A percentile compares a stretch with the other conserved stretches of the same genome.
These are phyloP conservation scores for Melampsora larici-populina DNA, from an alignment of 1,284 basidiomycete species.

Conservation along the genomic window DNA sequence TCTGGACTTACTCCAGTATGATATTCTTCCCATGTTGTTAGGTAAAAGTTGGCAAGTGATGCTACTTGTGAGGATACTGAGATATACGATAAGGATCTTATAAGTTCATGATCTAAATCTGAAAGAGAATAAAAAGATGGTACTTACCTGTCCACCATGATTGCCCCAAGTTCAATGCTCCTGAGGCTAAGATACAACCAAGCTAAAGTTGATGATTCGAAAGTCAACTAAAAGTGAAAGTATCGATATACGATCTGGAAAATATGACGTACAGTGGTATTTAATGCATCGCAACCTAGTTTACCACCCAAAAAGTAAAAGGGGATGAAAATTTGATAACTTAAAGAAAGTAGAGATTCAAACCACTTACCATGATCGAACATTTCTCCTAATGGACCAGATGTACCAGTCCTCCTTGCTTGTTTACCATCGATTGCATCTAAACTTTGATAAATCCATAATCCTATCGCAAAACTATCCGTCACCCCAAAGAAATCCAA, in stretches of 20 bases:
- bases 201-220: slow-evolving; percentile 59
- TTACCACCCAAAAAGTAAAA: not conserved
- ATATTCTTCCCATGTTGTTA: slow-evolving; percentile 95
- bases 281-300: slow-evolving; percentile 79
- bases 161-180: slow-evolving; percentile 82
- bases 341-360: slow-evolving; percentile 8
- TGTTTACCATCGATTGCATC: slow-evolving; percentile 89
- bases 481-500: slow-evolving; percentile 3
- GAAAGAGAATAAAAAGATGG: not conserved
- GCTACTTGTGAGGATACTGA: slow-evolving; percentile 73
- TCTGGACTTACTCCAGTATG: slow-evolving; percentile 67
- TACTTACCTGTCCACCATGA: slow-evolving; percentile 80
- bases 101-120: not conserved
- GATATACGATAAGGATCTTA: not conserved
- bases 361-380: slow-evolving; percentile 78
- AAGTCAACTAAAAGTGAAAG: slow-evolving; percentile 29
- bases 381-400: slow-evolving; percentile 89
- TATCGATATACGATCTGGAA: slow-evolving; percentile 11
- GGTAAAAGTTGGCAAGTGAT: slow-evolving; percentile 87
- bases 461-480: slow-evolving; percentile 74
- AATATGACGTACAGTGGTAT: slow-evolving; percentile 71
- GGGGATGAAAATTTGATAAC: not conserved
- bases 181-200: slow-evolving; percentile 74
- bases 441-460: slow-evolving; percentile 88
- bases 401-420: slow-evolving; percentile 89